Base-by-base conservation (phyloP, 352 stramenopile species). In the Pseudoperonospora humuli region DNA sequence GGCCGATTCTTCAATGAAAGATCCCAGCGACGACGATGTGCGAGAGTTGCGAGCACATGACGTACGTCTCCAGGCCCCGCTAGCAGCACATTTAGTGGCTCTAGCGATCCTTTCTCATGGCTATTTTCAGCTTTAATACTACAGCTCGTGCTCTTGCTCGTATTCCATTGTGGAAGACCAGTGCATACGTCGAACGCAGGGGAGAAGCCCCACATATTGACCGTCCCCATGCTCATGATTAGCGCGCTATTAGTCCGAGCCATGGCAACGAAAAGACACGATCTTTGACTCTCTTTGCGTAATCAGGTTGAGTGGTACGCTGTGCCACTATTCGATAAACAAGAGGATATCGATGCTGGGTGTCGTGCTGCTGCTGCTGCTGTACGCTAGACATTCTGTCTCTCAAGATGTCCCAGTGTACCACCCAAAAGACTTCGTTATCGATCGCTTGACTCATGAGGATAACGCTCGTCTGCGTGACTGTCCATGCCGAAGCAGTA, bases 151-250 rank as follows among this genome's bases (percentile, higher is more conserved):
- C 5, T 46, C 26, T 42, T 14, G 23, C 8, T 26, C 21, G 37
- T 39, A 20, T 15, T 43, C 33, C 47, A 46, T 15, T 50, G 47
- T 0, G 49, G 20, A 14, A 38, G 18, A 7, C 32, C 29, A 10
- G 34, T 51, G 27, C 57, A 70, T 41, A 89, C 45, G 33, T 95
- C 80, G 33, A 89, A 84, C 0, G 63, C 62, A 8, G 84, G 80
- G 6, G 76, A 92, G 52, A 93, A 87, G 14, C 82, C 82, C 82
- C 82, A 95, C 71, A 93, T 88, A 25, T 70, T 85, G 45, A 88
- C 69, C 3, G 72, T 78, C n/a, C 80, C 80, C 41, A 92, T 73
- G 37, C 71, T 84, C 70, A 86, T 85, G 50, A 84, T 53, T 45
- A 85, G 32, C 31, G 51, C 73, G 46, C 43, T 86, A 25, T 59